Base-by-base conservation (phyloP, 2,329 filamentous ascomycete genomes). In the Niveomyces coronatus region DNA sequence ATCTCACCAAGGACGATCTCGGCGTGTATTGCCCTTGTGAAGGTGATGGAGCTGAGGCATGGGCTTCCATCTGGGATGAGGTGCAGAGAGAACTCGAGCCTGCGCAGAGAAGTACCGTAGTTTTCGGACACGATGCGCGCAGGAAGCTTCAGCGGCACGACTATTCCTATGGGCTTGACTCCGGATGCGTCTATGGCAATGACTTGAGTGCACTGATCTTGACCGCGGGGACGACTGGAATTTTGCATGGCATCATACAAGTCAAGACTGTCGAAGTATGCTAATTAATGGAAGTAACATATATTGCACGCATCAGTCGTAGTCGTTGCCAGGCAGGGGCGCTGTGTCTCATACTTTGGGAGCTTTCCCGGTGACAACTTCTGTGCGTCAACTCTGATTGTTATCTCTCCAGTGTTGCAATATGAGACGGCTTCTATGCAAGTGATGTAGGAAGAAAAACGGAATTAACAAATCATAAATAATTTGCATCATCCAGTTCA, bases 51-150 rank as follows among this genome's bases (percentile, higher is more conserved):
- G 5, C 45, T 45, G 1, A 42, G 47, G 0, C 50, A 38, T 0
- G 45, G 49, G 11, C 41, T 37, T 29, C 47, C 42, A 45, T 45
- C 43, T 48, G 5, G 31, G 43, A 5, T 14, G 30, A 28, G 26
- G 35, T 5, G 22, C 45, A 35, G 22, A 47, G 16, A 61, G 69
- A 5, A 8, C 20, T 35, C 4, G 18, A 20, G 8, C 13, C 23
- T 10, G 10, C 10, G 11, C 18, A 35, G 32, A 35, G 32, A 24
- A 72, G 64, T 14, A 83, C 81, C 0, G 80, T 89, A 11, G 69
- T 91, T 28, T 94, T 91, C 53, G 86, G 86, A 0, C 87, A 95
- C 52, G 85, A 94, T 54, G 74, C 84, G 11, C 76, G 76, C 47
- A 61, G 63, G 2, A 84, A 85, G 0, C 65, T 93, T 2, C 53